A percentile compares a stretch with the other conserved stretches of the same genome.
These are phyloP conservation scores for Talaromyces stipitatus DNA, from an alignment of 495 filamentous ascomycete genomes.

Conservation along the genomic window DNA sequence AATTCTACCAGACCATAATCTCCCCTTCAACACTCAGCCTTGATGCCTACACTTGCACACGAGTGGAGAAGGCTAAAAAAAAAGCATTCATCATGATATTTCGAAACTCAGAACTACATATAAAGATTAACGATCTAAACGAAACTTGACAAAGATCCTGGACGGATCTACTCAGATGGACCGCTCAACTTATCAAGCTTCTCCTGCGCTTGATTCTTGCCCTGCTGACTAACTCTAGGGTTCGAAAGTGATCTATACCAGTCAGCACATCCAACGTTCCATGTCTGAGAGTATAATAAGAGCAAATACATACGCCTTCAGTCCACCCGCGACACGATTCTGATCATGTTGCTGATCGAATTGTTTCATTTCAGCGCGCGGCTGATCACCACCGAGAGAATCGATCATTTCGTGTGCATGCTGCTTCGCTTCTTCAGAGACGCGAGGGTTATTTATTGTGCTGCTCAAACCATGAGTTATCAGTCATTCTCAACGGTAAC, in stretches of 20 bases:
- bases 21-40: too few species aligned
- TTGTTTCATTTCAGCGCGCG: conserved; percentile 10
- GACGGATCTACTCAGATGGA: background rate
- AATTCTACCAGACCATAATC: too few species aligned
- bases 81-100: too few species aligned
- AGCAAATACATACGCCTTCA: conserved; percentile 13
- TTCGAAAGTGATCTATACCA: conserved; percentile 27
- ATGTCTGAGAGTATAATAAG: background rate
- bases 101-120: too few species aligned
- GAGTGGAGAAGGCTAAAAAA: too few species aligned
- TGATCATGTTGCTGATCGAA: conserved; percentile 9
- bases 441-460: conserved; percentile 32
- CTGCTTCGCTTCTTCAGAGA: conserved; percentile 33
- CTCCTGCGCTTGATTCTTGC: conserved; percentile 30
- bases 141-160: background rate
- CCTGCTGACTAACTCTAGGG: conserved; percentile 25
- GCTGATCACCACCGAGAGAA: conserved; percentile 15
- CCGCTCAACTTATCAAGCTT: conserved; percentile 20
- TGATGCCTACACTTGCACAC: too few species aligned
- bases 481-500: background rate
- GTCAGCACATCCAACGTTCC: background rate
- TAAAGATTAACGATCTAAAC: too few species aligned
- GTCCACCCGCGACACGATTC: conserved; percentile 8
- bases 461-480: conserved; percentile 12
- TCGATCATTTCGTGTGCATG: conserved; percentile 32